A percentile compares a stretch with the other conserved stretches of the same genome.
Evolutionary conservation across 139 green algal genomes (phyloP).

Genomic region (Pleodorina starrii): DNA sequence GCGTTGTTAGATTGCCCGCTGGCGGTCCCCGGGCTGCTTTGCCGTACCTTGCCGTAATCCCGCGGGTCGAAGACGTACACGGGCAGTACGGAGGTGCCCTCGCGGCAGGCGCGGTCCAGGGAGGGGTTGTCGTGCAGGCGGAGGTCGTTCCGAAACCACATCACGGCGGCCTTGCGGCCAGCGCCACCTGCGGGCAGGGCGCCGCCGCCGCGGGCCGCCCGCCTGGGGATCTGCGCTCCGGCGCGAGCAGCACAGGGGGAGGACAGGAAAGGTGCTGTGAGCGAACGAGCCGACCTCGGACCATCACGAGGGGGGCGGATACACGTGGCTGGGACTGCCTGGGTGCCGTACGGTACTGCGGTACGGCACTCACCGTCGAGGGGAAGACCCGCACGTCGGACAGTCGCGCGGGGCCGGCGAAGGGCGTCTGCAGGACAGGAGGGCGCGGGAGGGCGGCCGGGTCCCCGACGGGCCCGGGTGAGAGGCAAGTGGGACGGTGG

Average conservation of each 20-base stretch:
- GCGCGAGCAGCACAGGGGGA: no score
- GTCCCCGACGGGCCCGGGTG: no score
- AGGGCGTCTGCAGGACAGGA: not conserved
- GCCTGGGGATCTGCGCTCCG: constrained; percentile 5
- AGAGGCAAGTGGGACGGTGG: no score
- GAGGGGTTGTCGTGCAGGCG: constrained; percentile 78
- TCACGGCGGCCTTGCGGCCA: constrained; percentile 45
- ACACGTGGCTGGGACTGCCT: no score
- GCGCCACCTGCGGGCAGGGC: not conserved
- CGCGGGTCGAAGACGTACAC: constrained; percentile 80
- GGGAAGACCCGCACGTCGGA: constrained; percentile 40
- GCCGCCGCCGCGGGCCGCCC: not conserved
- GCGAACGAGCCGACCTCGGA: no score
- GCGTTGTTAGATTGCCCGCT: not conserved
- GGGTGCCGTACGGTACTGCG: no score
- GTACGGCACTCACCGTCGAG: not conserved
- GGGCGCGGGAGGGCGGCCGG: not conserved
- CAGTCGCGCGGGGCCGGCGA: not conserved
- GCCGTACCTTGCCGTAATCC: constrained; percentile 70
- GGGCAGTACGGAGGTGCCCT: constrained; percentile 60
- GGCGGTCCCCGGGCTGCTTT: no score
- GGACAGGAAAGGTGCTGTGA: no score
- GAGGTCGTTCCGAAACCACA: constrained; percentile 78
- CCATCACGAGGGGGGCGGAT: no score
- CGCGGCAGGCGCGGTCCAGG: constrained; percentile 52